These are phyloP conservation scores for Pichia inconspicua DNA, from an alignment of 1,139 yeast species.

Conservation along the genomic window DNA sequence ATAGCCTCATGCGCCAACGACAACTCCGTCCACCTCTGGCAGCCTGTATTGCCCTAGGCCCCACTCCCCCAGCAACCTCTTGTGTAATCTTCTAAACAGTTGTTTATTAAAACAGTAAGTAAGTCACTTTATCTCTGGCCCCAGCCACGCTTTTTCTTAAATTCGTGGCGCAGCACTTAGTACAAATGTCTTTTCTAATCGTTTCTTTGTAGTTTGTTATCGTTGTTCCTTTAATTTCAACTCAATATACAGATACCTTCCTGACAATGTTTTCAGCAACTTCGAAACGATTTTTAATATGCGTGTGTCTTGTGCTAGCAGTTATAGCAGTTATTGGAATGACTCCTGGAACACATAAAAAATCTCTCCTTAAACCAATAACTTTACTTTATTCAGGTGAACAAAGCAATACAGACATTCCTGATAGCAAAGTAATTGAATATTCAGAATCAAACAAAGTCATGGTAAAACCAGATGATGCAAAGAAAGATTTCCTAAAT, in stretches of 20 bases:
- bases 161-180: too few relatives aligned
- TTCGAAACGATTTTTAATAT: conserved; percentile 7
- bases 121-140: too few relatives aligned
- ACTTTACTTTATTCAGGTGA: background rate
- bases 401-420: background rate
- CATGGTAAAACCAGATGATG: conserved; percentile 9
- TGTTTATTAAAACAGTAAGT: too few relatives aligned
- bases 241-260: too few relatives aligned
- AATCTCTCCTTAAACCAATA: conserved; percentile 7
- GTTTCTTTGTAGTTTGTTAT: too few relatives aligned
- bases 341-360: conserved; percentile 9
- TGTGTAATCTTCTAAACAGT: background rate
- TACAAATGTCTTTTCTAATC: too few relatives aligned
- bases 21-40: conserved; percentile 84
- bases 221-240: too few relatives aligned
- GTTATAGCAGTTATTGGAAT: conserved; percentile 9
- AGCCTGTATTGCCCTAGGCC: conserved; percentile 31
- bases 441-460: conserved; percentile 8
- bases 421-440: background rate
- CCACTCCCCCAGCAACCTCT: background rate
- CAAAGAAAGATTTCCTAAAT: conserved; percentile 2
- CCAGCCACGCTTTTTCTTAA: too few relatives aligned
- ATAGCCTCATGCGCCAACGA: conserved; percentile 82
- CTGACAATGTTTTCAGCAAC: conserved; percentile 6
- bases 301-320: conserved; percentile 7